Percentiles rank a stretch among this genome's conserved stretches.
Conservation (phyloP, 495 filamentous ascomycete genomes). For the Friedmanniomyces simplex region DNA sequence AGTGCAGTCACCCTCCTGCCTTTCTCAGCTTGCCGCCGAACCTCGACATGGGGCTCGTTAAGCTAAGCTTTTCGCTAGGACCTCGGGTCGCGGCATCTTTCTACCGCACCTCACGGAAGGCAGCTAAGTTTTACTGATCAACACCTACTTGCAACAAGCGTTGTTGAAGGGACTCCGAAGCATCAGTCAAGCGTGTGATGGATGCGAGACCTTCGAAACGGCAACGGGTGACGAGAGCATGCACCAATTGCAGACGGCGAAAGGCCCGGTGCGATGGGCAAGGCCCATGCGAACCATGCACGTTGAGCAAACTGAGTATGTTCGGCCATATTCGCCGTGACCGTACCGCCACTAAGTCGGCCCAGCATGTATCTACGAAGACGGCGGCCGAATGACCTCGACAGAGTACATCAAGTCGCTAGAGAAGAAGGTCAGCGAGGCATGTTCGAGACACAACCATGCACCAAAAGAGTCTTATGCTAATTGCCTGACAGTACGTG, state of each 20-base stretch:
- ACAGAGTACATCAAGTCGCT: constrained; percentile 14
- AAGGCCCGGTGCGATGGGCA: constrained; percentile 11
- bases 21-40: no score
- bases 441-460: not conserved
- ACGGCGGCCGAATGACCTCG: constrained; percentile 11
- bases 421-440: constrained; percentile 15
- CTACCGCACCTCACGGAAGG: no score
- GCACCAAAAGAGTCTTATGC: not conserved
- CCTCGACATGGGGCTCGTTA: no score
- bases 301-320: constrained; percentile 6
- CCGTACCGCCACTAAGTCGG: not conserved
- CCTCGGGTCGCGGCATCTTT: no score
- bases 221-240: not conserved
- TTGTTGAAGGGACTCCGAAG: no score
- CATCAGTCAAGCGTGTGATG: no score
- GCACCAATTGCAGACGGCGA: constrained; percentile 5
- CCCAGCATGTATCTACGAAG: constrained; percentile 7
- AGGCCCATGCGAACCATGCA: constrained; percentile 10
- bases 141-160: no score
- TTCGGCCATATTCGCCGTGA: not conserved
- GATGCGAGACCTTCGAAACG: not conserved
- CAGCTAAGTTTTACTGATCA: no score
- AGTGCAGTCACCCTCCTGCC: no score
- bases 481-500: not conserved
- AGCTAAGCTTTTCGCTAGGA: no score